Percentiles rank a stretch among this genome's conserved stretches.
Evolutionary conservation across 768 basidiomycete species (phyloP).

Genomic region (Suillus clintonianus): DNA sequence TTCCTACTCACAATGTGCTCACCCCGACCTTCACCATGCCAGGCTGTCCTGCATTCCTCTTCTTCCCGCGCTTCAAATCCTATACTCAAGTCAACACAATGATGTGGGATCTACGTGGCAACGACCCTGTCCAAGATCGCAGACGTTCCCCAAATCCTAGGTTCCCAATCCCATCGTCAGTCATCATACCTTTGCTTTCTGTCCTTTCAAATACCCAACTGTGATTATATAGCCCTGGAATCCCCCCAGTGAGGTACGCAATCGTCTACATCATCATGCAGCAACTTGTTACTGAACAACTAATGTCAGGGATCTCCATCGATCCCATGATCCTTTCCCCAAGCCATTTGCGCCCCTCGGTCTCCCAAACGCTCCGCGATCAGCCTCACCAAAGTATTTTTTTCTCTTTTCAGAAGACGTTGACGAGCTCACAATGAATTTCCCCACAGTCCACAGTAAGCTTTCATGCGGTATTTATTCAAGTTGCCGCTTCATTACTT

Average conservation of each 20-base stretch:
- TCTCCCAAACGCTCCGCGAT: constrained; percentile 14
- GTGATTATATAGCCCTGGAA: constrained; percentile 10
- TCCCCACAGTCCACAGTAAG: constrained; percentile 26
- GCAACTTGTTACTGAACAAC: background rate
- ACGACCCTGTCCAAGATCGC: constrained; percentile 13
- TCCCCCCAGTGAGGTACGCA: constrained; percentile 17
- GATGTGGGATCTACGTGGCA: constrained; percentile 30
- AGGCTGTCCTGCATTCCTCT: constrained; percentile 30
- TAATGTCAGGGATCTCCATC: constrained; percentile 11
- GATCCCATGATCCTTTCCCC: constrained; percentile 13
- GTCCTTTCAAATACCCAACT: constrained; percentile 2
- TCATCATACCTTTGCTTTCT: background rate
- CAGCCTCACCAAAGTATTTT: constrained; percentile 22
- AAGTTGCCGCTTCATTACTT: constrained; percentile 6
- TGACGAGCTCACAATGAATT: constrained; percentile 8
- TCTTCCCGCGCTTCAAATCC: constrained; percentile 34
- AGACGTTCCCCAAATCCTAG: constrained; percentile 12
- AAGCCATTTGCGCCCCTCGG: constrained; percentile 22
- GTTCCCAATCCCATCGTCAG: constrained; percentile 21
- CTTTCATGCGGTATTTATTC: constrained; percentile 10
- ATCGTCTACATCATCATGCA: background rate
- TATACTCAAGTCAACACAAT: constrained; percentile 33
- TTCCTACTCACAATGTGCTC: background rate
- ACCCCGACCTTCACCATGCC: constrained; percentile 23
- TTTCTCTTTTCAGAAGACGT: background rate